phyloP scores from a whole-genome alignment of 441 rosid genomes.

The Omphalea diandra region DNA sequence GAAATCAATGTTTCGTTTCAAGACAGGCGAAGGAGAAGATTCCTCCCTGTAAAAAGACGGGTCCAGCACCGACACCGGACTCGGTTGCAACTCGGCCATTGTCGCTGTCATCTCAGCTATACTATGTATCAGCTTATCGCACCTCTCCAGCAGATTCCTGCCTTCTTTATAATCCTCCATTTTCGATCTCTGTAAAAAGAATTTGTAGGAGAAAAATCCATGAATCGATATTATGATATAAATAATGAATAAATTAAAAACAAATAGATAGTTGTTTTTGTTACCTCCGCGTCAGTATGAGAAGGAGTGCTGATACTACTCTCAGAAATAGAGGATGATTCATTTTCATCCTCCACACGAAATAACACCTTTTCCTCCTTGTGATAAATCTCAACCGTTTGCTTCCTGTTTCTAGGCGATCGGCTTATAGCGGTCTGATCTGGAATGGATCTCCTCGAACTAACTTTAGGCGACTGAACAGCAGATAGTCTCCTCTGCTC shows the following conservation, averaged over 20 bases:
- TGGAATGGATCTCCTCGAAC: constrained; percentile 30
- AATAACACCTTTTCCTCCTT: constrained; percentile 31
- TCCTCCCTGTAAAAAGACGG: constrained; percentile 80
- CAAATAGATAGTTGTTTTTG: not conserved
- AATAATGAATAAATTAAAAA: not conserved
- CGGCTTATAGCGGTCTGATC: constrained; percentile 37
- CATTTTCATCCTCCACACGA: constrained; percentile 58
- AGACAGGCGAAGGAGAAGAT: constrained; percentile 71
- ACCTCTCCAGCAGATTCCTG: constrained; percentile 67
- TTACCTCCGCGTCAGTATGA: constrained; percentile 61
- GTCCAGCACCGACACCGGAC: constrained; percentile 95
- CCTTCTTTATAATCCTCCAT: constrained; percentile 65
- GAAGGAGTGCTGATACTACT: constrained; percentile 50
- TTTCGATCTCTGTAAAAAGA: constrained; percentile 45
- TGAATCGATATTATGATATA: too few species aligned
- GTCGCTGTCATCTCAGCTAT: constrained; percentile 79
- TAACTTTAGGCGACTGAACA: constrained; percentile 46
- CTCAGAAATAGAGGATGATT: constrained; percentile 54
- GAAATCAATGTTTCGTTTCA: constrained; percentile 80
- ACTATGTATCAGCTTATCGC: constrained; percentile 79
- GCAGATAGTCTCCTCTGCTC: constrained; percentile 52
- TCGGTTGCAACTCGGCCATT: constrained; percentile 65
- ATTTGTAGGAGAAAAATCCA: not conserved
- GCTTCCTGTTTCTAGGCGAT: constrained; percentile 38
- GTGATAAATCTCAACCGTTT: constrained; percentile 27